A percentile compares a stretch with the other conserved stretches of the same genome.
Evolutionary conservation across 305 asterid species (phyloP).

Genomic region (Ilex paraguariensis): DNA sequence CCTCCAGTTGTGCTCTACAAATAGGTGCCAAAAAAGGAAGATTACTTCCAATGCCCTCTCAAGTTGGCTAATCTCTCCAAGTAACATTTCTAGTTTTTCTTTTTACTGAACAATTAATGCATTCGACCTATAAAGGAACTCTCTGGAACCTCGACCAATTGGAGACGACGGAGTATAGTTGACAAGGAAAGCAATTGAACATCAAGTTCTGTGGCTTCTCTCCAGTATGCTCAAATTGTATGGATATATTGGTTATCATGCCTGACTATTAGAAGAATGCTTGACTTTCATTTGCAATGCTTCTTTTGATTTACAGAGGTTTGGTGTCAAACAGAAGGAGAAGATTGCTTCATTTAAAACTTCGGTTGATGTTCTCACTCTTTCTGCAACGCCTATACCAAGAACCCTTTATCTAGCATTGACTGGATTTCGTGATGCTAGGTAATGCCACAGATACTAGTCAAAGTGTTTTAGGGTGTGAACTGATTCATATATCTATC

Average conservation of each 20-base stretch:
- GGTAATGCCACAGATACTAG: constrained; percentile 42
- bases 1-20: too few species aligned
- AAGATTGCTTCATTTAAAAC: constrained; percentile 94
- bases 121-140: too few species aligned
- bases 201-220: not conserved
- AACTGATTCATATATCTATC: not conserved
- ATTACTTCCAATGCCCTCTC: too few species aligned
- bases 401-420: constrained; percentile 92
- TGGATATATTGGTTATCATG: not conserved
- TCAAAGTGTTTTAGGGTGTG: not conserved
- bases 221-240: not conserved
- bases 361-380: constrained; percentile 94
- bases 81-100: too few species aligned
- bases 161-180: too few species aligned
- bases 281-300: constrained; percentile 17
- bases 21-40: too few species aligned
- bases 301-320: constrained; percentile 58
- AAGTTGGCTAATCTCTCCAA: too few species aligned
- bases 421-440: constrained; percentile 98
- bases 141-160: too few species aligned
- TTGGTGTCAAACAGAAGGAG: constrained; percentile 97
- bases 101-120: too few species aligned
- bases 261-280: not conserved
- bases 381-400: constrained; percentile 97
- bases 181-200: not conserved